phyloP scores from a whole-genome alignment of 352 stramenopile genomes.

The Pythium folliculosum region DNA sequence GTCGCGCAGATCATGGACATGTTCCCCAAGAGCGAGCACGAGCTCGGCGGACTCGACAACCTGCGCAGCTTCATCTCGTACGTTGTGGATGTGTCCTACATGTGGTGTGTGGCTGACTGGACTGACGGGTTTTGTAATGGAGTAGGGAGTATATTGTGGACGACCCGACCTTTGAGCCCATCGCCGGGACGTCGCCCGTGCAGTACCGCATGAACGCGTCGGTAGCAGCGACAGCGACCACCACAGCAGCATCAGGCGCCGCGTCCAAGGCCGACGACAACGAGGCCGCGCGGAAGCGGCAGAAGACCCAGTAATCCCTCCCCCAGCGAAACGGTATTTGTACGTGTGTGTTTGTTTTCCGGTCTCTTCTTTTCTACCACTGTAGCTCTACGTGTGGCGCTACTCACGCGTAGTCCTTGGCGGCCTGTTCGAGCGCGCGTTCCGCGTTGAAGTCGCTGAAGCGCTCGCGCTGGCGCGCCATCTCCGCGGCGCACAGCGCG shows the following conservation, averaged over 20 bases:
- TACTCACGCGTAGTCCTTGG: constrained; percentile 20
- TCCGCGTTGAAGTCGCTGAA: constrained; percentile 31
- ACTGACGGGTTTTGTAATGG: constrained; percentile 2
- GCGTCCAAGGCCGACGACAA: constrained; percentile 1
- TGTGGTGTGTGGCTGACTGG: neutral
- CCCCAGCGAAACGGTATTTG: neutral
- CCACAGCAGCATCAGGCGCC: neutral
- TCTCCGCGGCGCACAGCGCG: constrained; percentile 42
- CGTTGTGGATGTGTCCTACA: neutral
- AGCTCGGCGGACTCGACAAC: constrained; percentile 76
- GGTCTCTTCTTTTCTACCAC: neutral
- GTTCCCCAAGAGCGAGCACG: constrained; percentile 71
- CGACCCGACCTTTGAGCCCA: constrained; percentile 39
- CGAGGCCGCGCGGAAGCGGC: constrained; percentile 29
- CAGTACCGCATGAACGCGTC: constrained; percentile 33
- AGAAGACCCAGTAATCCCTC: constrained; percentile 23
- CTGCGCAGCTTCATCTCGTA: constrained; percentile 68
- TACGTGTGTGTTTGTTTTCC: neutral
- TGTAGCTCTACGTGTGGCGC: neutral
- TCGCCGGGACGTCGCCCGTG: constrained; percentile 21
- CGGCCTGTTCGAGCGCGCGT: constrained; percentile 13
- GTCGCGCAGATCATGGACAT: constrained; percentile 74
- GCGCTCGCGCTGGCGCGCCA: constrained; percentile 34
- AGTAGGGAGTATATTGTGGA: constrained; percentile 37
- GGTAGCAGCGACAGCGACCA: neutral